Percentiles rank a stretch among this genome's conserved stretches.
phyloP scores from a whole-genome alignment of 139 green algal species.

The Coelastrella sp. region DNA sequence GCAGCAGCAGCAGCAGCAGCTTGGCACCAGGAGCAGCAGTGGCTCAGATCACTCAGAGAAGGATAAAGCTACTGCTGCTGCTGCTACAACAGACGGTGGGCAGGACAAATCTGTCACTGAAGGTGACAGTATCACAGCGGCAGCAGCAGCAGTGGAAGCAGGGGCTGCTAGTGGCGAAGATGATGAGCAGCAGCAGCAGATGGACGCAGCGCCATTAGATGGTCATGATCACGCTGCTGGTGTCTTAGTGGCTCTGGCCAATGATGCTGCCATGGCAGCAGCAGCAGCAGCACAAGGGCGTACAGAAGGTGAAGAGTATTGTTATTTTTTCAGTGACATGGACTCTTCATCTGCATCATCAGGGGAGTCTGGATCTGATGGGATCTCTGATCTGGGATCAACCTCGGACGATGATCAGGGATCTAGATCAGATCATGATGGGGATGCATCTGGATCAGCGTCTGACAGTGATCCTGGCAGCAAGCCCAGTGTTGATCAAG shows the following conservation, averaged over 20 bases:
- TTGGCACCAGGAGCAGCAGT: not conserved
- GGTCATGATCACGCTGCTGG: not conserved
- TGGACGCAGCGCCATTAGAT: not conserved
- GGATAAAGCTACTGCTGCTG: not conserved
- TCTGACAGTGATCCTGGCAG: not conserved
- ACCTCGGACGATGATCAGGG: not conserved
- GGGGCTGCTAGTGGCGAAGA: not conserved
- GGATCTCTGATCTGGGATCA: not conserved
- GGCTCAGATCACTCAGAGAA: not conserved
- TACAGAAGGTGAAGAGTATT: not conserved
- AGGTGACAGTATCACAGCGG: not conserved
- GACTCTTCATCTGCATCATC: slow-evolving; percentile 19
- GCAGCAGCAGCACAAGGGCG: not conserved
- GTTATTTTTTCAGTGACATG: not conserved
- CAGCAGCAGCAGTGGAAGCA: slow-evolving; percentile 24
- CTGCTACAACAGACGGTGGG: not conserved
- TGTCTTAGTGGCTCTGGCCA: not conserved
- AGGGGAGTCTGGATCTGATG: not conserved
- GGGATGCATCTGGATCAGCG: not conserved
- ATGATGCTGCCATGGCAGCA: not conserved
- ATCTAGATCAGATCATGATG: not conserved
- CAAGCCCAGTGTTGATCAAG: not conserved
- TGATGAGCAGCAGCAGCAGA: not conserved
- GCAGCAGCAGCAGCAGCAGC: not conserved
- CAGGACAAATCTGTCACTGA: not conserved